Conservation (phyloP, 768 basidiomycete genomes). For the Suillus subalutaceus region DNA sequence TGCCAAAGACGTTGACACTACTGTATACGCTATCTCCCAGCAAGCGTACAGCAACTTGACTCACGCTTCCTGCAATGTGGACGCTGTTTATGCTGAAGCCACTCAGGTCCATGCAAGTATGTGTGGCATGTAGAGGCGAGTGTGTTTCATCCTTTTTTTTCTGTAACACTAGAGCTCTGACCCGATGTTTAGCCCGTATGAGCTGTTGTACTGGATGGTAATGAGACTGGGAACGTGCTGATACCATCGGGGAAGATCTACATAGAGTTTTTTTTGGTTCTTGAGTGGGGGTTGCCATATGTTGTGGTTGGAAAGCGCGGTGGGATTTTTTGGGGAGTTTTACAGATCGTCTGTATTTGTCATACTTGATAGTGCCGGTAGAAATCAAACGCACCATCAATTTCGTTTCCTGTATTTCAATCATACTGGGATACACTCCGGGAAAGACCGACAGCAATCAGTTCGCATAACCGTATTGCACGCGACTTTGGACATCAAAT, state of each 20-base stretch:
- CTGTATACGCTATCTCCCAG: not conserved
- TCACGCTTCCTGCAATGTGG: not conserved
- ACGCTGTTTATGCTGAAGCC: conserved; percentile 4
- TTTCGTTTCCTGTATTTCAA: not conserved
- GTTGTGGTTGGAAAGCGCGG: not conserved
- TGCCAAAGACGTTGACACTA: not conserved
- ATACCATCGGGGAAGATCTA: not conserved
- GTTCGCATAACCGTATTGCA: not conserved
- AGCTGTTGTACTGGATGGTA: not conserved
- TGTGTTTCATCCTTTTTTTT: not conserved
- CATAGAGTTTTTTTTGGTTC: not conserved
- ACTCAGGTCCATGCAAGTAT: conserved; percentile 4
- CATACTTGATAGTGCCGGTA: no score
- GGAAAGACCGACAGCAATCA: not conserved
- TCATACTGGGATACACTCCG: not conserved
- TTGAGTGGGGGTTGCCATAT: not conserved
- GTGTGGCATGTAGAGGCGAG: conserved; percentile 11
- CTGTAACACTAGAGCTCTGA: not conserved
- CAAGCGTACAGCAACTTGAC: conserved; percentile 6
- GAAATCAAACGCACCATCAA: not conserved
- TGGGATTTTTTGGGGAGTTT: not conserved
- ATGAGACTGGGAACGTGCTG: not conserved
- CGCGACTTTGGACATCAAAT: not conserved
- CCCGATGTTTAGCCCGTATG: not conserved
- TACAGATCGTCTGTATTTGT: not conserved